Percentiles rank a stretch among this genome's conserved stretches.
Conservation (phyloP, 345 rosid species). For the Murraya paniculata region DNA sequence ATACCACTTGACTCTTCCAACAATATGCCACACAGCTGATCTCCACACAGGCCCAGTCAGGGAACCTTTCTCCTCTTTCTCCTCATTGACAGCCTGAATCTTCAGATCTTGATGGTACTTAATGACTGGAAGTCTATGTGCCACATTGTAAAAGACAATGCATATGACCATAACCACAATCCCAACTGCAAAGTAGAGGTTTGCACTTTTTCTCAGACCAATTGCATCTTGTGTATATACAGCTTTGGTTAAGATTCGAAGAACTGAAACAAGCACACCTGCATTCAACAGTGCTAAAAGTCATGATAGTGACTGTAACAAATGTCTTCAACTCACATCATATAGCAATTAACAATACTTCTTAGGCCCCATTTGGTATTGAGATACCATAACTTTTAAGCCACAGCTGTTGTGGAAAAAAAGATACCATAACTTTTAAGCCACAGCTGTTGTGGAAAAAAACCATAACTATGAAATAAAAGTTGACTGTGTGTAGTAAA, state of each 20-base stretch:
- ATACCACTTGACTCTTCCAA: constrained; percentile 66
- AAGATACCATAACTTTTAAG: too few species aligned
- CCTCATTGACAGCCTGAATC: constrained; percentile 51
- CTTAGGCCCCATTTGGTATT: too few species aligned
- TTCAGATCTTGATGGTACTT: constrained; percentile 68
- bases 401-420: too few species aligned
- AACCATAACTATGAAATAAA: too few species aligned
- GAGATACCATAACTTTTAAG: too few species aligned
- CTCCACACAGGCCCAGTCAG: constrained; percentile 62
- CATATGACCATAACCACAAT: constrained; percentile 76
- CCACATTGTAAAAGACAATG: constrained; percentile 64
- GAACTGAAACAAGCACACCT: constrained; percentile 90
- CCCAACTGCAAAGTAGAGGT: constrained; percentile 69
- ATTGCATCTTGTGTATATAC: constrained; percentile 60
- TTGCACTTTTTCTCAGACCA: constrained; percentile 79
- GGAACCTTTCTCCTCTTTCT: constrained; percentile 45
- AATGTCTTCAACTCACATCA: not conserved
- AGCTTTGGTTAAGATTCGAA: constrained; percentile 82
- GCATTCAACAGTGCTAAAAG: constrained; percentile 22
- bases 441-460: too few species aligned
- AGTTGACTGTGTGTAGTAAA: too few species aligned
- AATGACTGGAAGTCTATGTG: constrained; percentile 72
- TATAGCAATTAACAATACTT: not conserved
- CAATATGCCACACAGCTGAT: constrained; percentile 52
- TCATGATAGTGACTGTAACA: not conserved